Evolutionary conservation across 495 filamentous ascomycete species (phyloP).

Genomic region (Tricharina praecox): DNA sequence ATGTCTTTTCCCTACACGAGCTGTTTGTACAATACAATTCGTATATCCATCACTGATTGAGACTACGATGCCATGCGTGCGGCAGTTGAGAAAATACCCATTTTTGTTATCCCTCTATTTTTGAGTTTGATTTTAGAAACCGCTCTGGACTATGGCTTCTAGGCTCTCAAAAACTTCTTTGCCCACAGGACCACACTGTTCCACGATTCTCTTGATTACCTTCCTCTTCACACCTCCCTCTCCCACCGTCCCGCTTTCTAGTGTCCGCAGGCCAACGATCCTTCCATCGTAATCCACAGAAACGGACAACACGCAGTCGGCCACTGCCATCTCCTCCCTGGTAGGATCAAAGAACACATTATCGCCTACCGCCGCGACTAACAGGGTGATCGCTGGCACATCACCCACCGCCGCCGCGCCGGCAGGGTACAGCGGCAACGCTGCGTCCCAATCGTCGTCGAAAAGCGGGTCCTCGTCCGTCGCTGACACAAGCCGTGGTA

Average conservation of each 20-base stretch:
- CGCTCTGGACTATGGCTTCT: conserved; percentile 42
- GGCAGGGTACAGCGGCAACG: conserved; percentile 57
- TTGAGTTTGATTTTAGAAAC: neutral
- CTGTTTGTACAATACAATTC: conserved; percentile 2
- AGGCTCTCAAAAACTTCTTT: conserved; percentile 60
- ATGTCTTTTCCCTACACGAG: neutral
- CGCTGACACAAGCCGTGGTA: conserved; percentile 68
- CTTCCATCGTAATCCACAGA: conserved; percentile 7
- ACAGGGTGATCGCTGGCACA: conserved; percentile 60
- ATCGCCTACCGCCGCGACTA: conserved; percentile 69
- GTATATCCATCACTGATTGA: conserved; percentile 1
- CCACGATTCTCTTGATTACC: conserved; percentile 19
- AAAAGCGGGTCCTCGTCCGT: conserved; percentile 91
- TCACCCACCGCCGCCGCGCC: conserved; percentile 12
- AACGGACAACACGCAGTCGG: conserved; percentile 69
- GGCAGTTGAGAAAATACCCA: neutral
- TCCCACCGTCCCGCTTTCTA: conserved; percentile 19
- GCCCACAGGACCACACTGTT: conserved; percentile 15
- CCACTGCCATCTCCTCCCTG: conserved; percentile 78
- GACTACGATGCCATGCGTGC: too few species aligned
- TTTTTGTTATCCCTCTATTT: neutral
- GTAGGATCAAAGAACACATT: conserved; percentile 91
- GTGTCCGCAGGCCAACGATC: conserved; percentile 21
- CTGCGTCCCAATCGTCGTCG: conserved; percentile 90
- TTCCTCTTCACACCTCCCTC: conserved; percentile 17